These are phyloP conservation scores for Microstegium vimineum DNA, from an alignment of 176 grass and related monocot genomes.

Conservation along the genomic window DNA sequence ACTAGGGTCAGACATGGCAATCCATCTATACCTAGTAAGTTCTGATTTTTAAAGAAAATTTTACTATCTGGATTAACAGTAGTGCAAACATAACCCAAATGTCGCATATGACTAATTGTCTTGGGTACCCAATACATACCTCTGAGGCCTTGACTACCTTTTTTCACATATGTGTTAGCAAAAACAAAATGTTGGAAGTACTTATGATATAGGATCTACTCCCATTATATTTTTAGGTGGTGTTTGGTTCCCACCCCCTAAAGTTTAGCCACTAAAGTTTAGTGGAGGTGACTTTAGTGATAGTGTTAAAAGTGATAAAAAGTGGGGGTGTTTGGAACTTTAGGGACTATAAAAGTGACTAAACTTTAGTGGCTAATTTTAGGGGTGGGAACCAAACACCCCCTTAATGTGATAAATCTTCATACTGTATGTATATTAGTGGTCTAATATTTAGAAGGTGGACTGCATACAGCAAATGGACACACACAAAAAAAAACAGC, in stretches of 20 bases:
- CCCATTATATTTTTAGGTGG: not conserved
- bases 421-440: not conserved
- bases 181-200: not conserved
- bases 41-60: not conserved
- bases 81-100: not conserved
- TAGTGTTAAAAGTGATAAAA: too few species aligned
- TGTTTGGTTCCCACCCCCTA: too few species aligned
- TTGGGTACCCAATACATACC: not conserved
- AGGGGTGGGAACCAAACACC: too few species aligned
- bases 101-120: not conserved
- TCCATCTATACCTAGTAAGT: not conserved
- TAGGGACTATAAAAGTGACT: too few species aligned
- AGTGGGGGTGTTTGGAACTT: too few species aligned
- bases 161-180: not conserved
- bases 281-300: too few species aligned
- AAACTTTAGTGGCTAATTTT: too few species aligned
- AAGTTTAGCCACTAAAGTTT: too few species aligned
- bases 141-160: too few species aligned
- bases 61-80: not conserved
- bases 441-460: not conserved
- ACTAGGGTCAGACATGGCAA: not conserved
- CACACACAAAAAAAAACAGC: not conserved
- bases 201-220: not conserved
- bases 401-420: not conserved
- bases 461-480: not conserved